These are phyloP conservation scores for Hericium erinaceus DNA, from an alignment of 768 basidiomycete genomes.

Conservation along the genomic window DNA sequence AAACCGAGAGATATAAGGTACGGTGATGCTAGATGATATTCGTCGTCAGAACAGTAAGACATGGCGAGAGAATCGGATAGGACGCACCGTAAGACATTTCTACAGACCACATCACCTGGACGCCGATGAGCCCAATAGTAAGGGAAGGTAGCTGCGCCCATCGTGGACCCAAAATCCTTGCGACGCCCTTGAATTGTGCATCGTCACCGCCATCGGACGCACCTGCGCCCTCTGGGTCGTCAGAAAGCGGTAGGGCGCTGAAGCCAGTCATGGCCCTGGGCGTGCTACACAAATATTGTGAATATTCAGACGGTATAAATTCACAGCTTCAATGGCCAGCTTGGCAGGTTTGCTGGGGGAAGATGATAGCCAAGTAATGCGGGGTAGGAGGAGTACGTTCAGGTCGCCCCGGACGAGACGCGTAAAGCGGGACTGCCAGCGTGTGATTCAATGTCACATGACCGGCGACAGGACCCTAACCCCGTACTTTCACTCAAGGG, in stretches of 20 bases:
- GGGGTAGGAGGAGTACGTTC: too few species aligned
- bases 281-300: background rate
- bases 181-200: conserved; percentile 39
- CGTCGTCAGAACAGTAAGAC: background rate
- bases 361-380: too few species aligned
- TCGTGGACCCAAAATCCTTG: conserved; percentile 55
- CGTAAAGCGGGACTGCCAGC: too few species aligned
- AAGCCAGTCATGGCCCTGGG: conserved; percentile 41
- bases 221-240: conserved; percentile 26
- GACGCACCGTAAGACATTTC: conserved; percentile 81
- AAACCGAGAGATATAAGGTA: conserved; percentile 86
- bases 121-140: conserved; percentile 73
- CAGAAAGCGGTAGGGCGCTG: conserved; percentile 34
- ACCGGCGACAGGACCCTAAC: too few species aligned
- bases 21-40: conserved; percentile 50
- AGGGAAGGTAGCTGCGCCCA: conserved; percentile 62
- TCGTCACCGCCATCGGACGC: conserved; percentile 20
- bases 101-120: conserved; percentile 88
- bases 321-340: too few species aligned
- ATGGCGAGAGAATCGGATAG: background rate
- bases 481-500: too few species aligned
- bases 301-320: too few species aligned
- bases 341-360: too few species aligned
- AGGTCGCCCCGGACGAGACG: too few species aligned
- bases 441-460: too few species aligned